A percentile compares a stretch with the other conserved stretches of the same genome.
Evolutionary conservation across 1,139 yeast genomes (phyloP).

Genomic region (Suhomyces panamericanus): DNA sequence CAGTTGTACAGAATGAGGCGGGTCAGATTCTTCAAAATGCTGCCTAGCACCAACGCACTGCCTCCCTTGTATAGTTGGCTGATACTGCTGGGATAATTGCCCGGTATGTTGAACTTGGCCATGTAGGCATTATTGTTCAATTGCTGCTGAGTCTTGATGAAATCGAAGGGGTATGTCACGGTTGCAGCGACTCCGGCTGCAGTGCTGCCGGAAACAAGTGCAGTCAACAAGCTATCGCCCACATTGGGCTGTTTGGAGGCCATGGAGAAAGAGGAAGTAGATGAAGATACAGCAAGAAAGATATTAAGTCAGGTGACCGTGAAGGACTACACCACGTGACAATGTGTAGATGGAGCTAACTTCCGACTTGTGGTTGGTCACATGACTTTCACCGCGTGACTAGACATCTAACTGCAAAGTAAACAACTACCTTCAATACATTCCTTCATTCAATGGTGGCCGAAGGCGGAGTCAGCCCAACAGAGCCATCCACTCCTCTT

Average conservation of each 20-base stretch:
- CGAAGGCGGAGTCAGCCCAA: slow-evolving; percentile 12
- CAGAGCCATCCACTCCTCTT: slow-evolving; percentile 35
- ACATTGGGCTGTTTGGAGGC: slow-evolving; percentile 3
- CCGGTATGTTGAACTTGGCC: slow-evolving; percentile 37
- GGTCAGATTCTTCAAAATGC: slow-evolving; percentile 67
- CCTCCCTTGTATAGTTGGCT: slow-evolving; percentile 68
- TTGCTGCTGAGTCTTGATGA: slow-evolving; percentile 72
- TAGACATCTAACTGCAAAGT: not conserved
- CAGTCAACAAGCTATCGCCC: slow-evolving; percentile 44
- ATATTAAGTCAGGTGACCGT: not conserved
- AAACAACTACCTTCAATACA: not conserved
- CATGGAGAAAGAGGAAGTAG: not conserved
- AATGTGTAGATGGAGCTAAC: too few relatives aligned
- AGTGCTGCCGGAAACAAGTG: slow-evolving; percentile 71
- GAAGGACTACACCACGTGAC: too few relatives aligned
- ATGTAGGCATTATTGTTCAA: slow-evolving; percentile 48
- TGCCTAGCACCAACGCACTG: slow-evolving; percentile 77
- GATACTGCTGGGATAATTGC: slow-evolving; percentile 40
- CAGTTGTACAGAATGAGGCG: slow-evolving; percentile 75
- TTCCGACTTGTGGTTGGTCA: too few relatives aligned
- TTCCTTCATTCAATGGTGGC: not conserved
- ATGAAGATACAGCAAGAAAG: not conserved
- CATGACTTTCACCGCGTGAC: not conserved
- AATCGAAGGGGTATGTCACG: slow-evolving; percentile 82
- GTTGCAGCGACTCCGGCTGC: slow-evolving; percentile 75